phyloP scores from a whole-genome alignment of 2,329 filamentous ascomycete species.

The Aschersonia sp. region DNA sequence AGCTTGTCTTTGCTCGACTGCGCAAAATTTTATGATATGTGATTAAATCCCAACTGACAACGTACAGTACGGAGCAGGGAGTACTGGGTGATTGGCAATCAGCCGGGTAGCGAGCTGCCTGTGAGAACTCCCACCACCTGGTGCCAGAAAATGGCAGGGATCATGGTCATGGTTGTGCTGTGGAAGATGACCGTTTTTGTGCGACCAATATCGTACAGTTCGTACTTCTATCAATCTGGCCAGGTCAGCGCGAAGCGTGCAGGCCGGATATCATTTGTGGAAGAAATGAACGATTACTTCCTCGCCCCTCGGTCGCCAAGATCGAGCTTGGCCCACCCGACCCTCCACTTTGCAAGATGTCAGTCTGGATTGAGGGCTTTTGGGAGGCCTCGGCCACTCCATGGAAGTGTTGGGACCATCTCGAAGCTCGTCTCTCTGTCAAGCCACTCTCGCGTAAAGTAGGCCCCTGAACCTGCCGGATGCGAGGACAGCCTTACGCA shows the following conservation, averaged over 20 bases:
- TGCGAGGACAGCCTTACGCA: no score
- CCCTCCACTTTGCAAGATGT: neutral
- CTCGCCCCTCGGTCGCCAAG: neutral
- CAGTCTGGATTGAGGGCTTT: no score
- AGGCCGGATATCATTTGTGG: neutral
- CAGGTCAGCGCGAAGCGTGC: neutral
- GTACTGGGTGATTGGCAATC: no score
- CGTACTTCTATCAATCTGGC: neutral
- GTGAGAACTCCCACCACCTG: no score
- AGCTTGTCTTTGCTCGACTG: neutral
- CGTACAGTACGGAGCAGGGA: no score
- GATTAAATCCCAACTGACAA: neutral
- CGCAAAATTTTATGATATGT: neutral
- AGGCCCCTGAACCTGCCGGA: no score
- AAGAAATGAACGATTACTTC: neutral
- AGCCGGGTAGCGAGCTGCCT: no score
- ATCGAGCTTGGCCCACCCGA: neutral
- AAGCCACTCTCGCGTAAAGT: no score
- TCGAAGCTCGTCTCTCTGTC: no score
- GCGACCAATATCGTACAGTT: neutral
- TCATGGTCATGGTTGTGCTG: neutral
- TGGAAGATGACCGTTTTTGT: neutral
- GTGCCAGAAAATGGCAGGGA: no score
- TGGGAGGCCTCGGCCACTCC: no score
- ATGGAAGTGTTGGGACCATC: no score